Base-by-base conservation (phyloP, 768 basidiomycete species). In the Lyophyllum semitale region DNA sequence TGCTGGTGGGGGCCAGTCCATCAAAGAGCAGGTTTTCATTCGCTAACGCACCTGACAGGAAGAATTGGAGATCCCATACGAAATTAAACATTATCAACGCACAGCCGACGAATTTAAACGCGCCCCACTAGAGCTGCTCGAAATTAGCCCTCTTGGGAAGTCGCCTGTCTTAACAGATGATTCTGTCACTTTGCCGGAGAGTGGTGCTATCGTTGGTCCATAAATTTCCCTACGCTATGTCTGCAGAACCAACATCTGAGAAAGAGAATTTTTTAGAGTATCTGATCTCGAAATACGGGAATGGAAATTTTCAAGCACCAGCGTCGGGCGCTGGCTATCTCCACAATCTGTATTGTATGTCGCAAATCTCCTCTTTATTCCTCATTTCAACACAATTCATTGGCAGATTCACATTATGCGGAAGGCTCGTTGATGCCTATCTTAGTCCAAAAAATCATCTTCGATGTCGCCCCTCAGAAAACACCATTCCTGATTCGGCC, bases 91-190 rank as follows among this genome's bases (percentile, higher is more conserved):
- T 33, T 75, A 74, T 50, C 32, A 70, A 29, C 67, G 69, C n/a
- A 54, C 43, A 8, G 30, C 54, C 18, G 40, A 55, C 8, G 38
- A 45, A n/a, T n/a, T n/a, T n/a, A n/a, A n/a, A 25, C 50, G 29
- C 15, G 76, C 75, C 7, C 74, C 74, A 9, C 59, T 64, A 48
- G 75, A 75, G 57, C 60, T 76, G 18, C 59, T 59, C 17, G 50
- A 69, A 3, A 52, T 77, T 12, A 69, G 72, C 51, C 75, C 73
- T 17, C 63, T 77, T 8, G 77, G 77, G 38, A 77, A 71, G 53
- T 63, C 69, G 4, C 77, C 76, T 8, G 61, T 78, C 48, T 73
- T 79, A n/a, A 74, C 74, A 7, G 75, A 79, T 58, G 77, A 69
- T 3, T 61, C 66, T 18, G 38, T 77, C 23, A 73, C 67, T 2